Evolutionary conservation across 164 flowering plant genomes (phyloP), one percentile per base, ranked within the genome.

Genomic region (Vitis cinerea): DNA sequence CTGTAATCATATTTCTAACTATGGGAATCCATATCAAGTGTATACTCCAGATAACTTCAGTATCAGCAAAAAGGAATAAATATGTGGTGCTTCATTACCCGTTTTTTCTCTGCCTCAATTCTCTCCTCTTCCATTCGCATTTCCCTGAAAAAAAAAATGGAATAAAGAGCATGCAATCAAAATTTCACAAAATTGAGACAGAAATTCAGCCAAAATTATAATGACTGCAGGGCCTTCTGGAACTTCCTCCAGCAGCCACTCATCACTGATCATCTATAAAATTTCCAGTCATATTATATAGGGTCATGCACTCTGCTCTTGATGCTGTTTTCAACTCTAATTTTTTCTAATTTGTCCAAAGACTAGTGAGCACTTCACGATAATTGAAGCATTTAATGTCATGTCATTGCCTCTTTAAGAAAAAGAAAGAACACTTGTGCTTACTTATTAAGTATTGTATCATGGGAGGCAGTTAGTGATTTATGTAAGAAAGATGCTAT

Each of bases 21-120:
- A 53, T 23, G 14, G 16, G 16, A 12, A 53, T 13, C 56, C 14
- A 14, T 13, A 13, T 2, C 5, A 53, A 53, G 56, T 13, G n/a
- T 53, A 10, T 4, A 53, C 9, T 53, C 16, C 15, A 12, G n/a
- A 15, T 53, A 13, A 53, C 15, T 53, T 53, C 56, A 53, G n/a
- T 2, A 13, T 53, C n/a, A 53, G 14, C 4, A 23, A 29, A 37
- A 10, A 27, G 12, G 2, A 60, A 64, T 55, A n/a, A 16, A 17
- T 9, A 65, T 48, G 44, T n/a, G 48, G 10, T 31, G 56, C 29
- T 14, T 65, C 61, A 58, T 78, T 84, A 88, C 96, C 93, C 91
- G 76, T 52, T 72, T 80, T 74, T 90, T 90, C 83, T 87, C 93
- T n/a, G 96, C 90, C 64, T 87, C 92, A 71, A 90, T 90, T 77